Conservation (phyloP, 805 yeast species). For the Saturnispora dispora region DNA sequence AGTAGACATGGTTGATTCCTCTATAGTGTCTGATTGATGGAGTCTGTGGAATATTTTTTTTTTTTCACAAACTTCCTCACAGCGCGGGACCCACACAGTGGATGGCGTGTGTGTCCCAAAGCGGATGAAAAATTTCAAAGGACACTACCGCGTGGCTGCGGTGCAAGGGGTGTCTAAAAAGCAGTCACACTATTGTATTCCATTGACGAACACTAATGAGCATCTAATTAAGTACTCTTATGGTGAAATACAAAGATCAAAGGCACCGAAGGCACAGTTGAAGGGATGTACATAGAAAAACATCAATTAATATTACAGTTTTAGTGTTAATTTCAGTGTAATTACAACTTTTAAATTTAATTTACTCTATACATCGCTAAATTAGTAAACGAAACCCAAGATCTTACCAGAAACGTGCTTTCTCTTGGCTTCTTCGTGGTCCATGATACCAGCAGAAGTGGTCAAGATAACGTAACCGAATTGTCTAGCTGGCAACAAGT, state of each 20-base stretch:
- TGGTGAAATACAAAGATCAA: too few species aligned
- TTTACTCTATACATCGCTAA: background rate
- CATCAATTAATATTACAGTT: too few species aligned
- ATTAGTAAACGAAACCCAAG: conserved; percentile 92
- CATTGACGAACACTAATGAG: too few species aligned
- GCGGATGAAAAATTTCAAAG: background rate
- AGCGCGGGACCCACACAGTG: background rate
- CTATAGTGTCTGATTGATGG: background rate
- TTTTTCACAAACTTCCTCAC: background rate
- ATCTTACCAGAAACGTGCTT: conserved; percentile 99
- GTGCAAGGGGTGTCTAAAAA: conserved; percentile 5
- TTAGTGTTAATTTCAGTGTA: background rate
- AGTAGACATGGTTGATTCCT: conserved; percentile 23
- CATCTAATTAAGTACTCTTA: too few species aligned
- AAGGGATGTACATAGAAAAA: too few species aligned
- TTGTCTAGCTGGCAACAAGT: conserved; percentile 98
- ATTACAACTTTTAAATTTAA: background rate
- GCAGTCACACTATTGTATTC: conserved; percentile 1
- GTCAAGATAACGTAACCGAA: conserved; percentile 97
- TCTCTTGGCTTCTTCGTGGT: conserved; percentile 99
- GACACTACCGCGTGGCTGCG: background rate
- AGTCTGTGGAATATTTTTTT: background rate
- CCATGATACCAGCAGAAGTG: conserved; percentile 99
- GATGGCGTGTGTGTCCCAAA: background rate
- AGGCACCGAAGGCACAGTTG: too few species aligned